Conservation (phyloP, 768 basidiomycete species). For the Suillus plorans region DNA sequence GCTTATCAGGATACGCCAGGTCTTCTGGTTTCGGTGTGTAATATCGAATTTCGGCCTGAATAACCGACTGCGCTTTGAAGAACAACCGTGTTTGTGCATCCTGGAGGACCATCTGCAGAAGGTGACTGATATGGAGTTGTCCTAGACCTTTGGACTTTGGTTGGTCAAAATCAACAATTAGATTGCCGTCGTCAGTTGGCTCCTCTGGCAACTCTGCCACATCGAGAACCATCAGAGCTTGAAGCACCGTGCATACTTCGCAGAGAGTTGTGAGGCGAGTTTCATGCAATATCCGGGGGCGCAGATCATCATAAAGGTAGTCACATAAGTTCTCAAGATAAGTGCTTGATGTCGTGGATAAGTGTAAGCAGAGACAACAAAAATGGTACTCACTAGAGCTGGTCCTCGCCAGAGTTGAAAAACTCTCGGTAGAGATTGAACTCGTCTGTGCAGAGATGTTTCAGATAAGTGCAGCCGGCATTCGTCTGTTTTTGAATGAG, state of each 20-base stretch:
- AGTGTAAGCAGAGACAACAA: background rate
- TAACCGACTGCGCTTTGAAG: constrained; percentile 92
- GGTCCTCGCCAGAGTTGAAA: constrained; percentile 82
- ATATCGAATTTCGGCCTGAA: constrained; percentile 85
- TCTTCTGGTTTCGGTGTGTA: constrained; percentile 79
- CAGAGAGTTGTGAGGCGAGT: constrained; percentile 84
- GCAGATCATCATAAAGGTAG: constrained; percentile 91
- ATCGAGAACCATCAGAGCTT: constrained; percentile 95
- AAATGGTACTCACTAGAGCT: constrained; percentile 56
- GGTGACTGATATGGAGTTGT: constrained; percentile 72
- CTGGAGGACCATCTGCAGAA: constrained; percentile 88
- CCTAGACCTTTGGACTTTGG: constrained; percentile 43
- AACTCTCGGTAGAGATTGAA: constrained; percentile 83
- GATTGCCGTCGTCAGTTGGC: constrained; percentile 32
- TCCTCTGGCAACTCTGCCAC: constrained; percentile 43
- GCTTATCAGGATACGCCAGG: constrained; percentile 82
- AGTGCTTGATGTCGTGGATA: constrained; percentile 46
- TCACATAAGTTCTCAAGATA: constrained; percentile 93
- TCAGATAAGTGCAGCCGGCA: constrained; percentile 89
- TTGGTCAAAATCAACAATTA: constrained; percentile 41
- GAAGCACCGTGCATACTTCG: constrained; percentile 94
- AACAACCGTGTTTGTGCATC: constrained; percentile 95
- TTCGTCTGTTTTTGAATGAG: constrained; percentile 58
- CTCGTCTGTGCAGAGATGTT: constrained; percentile 88
- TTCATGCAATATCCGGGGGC: constrained; percentile 94